Evolutionary conservation across 1,284 basidiomycete species (phyloP).

Genomic region (Boletus albobrunnescens): DNA sequence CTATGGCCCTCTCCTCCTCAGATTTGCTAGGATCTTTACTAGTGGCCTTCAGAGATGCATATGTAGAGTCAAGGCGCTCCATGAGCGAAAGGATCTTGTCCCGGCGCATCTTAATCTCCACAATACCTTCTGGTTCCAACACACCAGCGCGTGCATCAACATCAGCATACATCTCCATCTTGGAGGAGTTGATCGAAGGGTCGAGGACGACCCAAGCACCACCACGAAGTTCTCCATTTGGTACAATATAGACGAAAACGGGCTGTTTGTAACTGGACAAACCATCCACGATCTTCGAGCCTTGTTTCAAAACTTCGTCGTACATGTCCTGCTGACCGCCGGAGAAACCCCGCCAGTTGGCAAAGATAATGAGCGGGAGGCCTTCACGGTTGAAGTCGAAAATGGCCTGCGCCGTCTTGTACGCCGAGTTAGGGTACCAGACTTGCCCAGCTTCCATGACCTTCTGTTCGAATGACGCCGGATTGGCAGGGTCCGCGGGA

Average conservation of each 20-base stretch:
- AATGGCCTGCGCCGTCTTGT: constrained; percentile 99
- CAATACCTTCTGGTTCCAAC: constrained; percentile 94
- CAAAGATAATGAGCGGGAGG: constrained; percentile 96
- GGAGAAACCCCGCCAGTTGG: constrained; percentile 99
- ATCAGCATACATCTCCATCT: constrained; percentile 99
- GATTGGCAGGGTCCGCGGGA: constrained; percentile 98
- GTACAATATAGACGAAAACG: constrained; percentile 98
- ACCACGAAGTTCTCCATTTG: constrained; percentile 97
- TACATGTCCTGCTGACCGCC: constrained; percentile 99
- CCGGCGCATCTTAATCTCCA: constrained; percentile 90
- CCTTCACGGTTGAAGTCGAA: constrained; percentile 98
- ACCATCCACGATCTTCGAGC: constrained; percentile 97
- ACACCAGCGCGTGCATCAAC: constrained; percentile 95
- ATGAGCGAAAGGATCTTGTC: constrained; percentile 90
- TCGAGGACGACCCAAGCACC: constrained; percentile 99
- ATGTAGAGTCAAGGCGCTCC: constrained; percentile 88
- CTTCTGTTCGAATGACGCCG: constrained; percentile 93
- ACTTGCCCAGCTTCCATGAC: constrained; percentile 99
- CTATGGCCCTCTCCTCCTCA: constrained; percentile 70
- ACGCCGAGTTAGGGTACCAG: constrained; percentile 99
- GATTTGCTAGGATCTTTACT: constrained; percentile 73
- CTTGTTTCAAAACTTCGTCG: constrained; percentile 91
- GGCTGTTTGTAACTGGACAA: constrained; percentile 96
- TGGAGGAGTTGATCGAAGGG: constrained; percentile 92
- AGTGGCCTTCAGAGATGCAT: constrained; percentile 77